phyloP scores from a whole-genome alignment of 148 eudicot species.

The Rhododendron kiyosumense region DNA sequence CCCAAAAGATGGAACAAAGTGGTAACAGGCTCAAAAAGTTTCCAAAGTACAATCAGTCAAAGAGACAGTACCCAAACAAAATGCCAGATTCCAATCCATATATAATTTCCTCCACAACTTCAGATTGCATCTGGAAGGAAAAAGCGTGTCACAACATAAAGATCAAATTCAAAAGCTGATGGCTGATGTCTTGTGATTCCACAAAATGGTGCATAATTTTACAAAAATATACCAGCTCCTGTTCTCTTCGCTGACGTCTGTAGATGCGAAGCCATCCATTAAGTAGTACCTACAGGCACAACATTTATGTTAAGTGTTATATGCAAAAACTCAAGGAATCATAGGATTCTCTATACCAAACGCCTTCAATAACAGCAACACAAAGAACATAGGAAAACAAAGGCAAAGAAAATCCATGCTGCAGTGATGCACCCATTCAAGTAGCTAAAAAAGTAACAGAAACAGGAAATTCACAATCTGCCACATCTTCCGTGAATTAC shows the following conservation, averaged over 20 bases:
- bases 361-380: neutral
- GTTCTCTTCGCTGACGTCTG: conserved; percentile 87
- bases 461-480: neutral
- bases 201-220: neutral
- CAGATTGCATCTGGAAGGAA: conserved; percentile 81
- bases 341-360: conserved; percentile 2
- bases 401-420: neutral
- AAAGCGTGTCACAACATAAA: conserved; percentile 6
- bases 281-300: conserved; percentile 54
- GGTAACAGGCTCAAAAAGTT: neutral
- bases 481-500: neutral
- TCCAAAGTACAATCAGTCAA: neutral
- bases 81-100: conserved; percentile 97
- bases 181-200: neutral
- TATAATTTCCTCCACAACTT: conserved; percentile 93
- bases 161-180: neutral
- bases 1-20: conserved; percentile 2
- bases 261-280: conserved; percentile 95
- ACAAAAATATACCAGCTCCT: conserved; percentile 67
- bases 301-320: neutral
- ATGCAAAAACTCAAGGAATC: neutral
- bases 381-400: neutral
- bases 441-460: neutral
- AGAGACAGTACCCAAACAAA: conserved; percentile 70
- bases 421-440: neutral